phyloP scores from a whole-genome alignment of 805 yeast genomes.

The Cyberlindnera maclurae region DNA sequence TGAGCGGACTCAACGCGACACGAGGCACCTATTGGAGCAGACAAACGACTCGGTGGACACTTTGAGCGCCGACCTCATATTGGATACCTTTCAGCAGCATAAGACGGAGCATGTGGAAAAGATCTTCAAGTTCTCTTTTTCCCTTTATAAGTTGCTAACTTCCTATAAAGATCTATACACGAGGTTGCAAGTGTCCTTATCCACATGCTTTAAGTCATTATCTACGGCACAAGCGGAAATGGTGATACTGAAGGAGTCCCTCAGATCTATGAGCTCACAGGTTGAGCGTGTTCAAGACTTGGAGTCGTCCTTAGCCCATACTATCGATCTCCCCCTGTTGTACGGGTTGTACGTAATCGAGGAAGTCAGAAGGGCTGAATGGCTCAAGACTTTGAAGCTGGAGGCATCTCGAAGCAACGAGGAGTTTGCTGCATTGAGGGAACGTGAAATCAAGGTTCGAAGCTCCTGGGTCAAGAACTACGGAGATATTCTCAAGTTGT shows the following conservation, averaged over 20 bases:
- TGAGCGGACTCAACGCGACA: slow-evolving; percentile 20
- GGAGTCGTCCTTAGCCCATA: slow-evolving; percentile 25
- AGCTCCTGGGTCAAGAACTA: slow-evolving; percentile 60
- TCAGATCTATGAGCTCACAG: slow-evolving; percentile 12
- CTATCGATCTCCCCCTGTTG: slow-evolving; percentile 61
- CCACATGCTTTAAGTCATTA: slow-evolving; percentile 12
- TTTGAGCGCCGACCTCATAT: slow-evolving; percentile 15
- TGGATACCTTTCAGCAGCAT: slow-evolving; percentile 20
- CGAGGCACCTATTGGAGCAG: slow-evolving; percentile 12
- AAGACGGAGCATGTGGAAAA: slow-evolving; percentile 24
- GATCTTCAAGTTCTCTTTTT: slow-evolving; percentile 28
- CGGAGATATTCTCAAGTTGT: slow-evolving; percentile 37
- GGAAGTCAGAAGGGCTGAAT: slow-evolving; percentile 48
- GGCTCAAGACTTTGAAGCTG: slow-evolving; percentile 33
- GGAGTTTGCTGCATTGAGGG: slow-evolving; percentile 47
- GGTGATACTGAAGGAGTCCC: slow-evolving; percentile 16
- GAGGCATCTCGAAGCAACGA: slow-evolving; percentile 39
- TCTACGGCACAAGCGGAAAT: slow-evolving; percentile 16
- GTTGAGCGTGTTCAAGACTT: slow-evolving; percentile 23
- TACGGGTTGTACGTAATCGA: slow-evolving; percentile 68
- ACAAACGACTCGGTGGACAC: slow-evolving; percentile 12
- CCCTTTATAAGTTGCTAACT: slow-evolving; percentile 29
- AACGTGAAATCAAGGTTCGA: slow-evolving; percentile 49
- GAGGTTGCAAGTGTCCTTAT: slow-evolving; percentile 16
- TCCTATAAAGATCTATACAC: slow-evolving; percentile 29